Evolutionary conservation across 352 stramenopile genomes (phyloP).

Genomic region (Phytopythium sindhum): DNA sequence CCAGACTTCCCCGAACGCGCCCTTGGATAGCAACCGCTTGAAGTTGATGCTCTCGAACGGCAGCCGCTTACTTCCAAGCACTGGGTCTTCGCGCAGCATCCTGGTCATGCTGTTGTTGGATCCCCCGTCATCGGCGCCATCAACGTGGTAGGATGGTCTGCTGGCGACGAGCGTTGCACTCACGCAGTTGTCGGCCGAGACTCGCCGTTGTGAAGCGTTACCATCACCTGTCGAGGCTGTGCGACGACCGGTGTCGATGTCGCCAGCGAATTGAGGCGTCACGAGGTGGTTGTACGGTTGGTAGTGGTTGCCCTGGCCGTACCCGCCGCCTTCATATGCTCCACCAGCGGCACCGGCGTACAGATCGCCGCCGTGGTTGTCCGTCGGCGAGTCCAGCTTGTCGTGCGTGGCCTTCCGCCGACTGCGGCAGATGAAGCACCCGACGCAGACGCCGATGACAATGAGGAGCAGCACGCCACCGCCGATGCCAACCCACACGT

Average conservation of each 20-base stretch:
- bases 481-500: too few species aligned
- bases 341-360: background rate
- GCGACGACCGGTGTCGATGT: background rate
- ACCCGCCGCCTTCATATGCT: background rate
- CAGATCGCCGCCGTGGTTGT: background rate
- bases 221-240: background rate
- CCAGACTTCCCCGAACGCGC: slow-evolving; percentile 55
- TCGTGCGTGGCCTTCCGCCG: background rate
- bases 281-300: background rate
- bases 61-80: too few species aligned
- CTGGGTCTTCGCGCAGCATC: too few species aligned
- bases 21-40: slow-evolving; percentile 24
- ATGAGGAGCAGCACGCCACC: too few species aligned
- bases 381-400: background rate
- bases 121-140: too few species aligned
- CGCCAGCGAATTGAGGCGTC: background rate
- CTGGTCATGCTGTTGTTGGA: too few species aligned
- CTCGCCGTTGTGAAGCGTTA: too few species aligned
- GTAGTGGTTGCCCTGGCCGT: background rate
- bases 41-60: slow-evolving; percentile 26
- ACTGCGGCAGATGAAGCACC: background rate
- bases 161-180: too few species aligned
- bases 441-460: background rate
- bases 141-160: too few species aligned
- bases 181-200: too few species aligned